These are phyloP conservation scores for Chaetomiaceae sp. DNA, from an alignment of 2,329 filamentous ascomycete species.

Conservation along the genomic window DNA sequence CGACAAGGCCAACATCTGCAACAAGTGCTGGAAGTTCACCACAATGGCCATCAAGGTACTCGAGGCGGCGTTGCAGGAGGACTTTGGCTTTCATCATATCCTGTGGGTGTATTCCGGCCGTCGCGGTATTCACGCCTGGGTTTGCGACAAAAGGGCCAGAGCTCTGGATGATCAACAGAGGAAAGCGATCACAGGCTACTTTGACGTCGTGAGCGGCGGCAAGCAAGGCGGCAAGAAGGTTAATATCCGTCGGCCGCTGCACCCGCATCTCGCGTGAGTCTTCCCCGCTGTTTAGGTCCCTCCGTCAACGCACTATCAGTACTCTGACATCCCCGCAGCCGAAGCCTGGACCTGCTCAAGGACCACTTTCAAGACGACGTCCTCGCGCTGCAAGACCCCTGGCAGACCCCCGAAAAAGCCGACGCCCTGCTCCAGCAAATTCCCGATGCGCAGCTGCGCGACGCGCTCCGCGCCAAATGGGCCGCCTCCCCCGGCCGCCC, in stretches of 20 bases:
- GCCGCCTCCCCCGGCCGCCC: constrained; percentile 70
- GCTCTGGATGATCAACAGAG: constrained; percentile 80
- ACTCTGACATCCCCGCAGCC: constrained; percentile 37
- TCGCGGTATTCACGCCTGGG: constrained; percentile 95
- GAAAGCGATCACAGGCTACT: constrained; percentile 77
- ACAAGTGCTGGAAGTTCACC: constrained; percentile 93
- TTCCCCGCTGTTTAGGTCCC: background rate
- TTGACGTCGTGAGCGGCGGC: constrained; percentile 86
- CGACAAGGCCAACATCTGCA: constrained; percentile 85
- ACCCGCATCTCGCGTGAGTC: constrained; percentile 73
- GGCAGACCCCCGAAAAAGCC: constrained; percentile 61
- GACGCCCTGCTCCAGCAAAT: constrained; percentile 78
- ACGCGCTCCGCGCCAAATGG: constrained; percentile 85
- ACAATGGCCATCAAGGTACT: constrained; percentile 96
- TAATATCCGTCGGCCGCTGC: constrained; percentile 75
- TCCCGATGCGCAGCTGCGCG: constrained; percentile 70
- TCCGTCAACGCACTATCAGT: background rate
- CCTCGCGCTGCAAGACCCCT: constrained; percentile 80
- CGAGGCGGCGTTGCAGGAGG: constrained; percentile 78
- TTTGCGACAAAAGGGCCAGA: constrained; percentile 84
- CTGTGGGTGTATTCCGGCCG: constrained; percentile 98
- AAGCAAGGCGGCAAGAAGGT: constrained; percentile 81
- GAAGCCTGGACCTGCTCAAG: constrained; percentile 79
- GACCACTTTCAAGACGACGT: constrained; percentile 79
- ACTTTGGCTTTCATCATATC: constrained; percentile 95